Evolutionary conservation across 2,329 filamentous ascomycete genomes (phyloP).

Genomic region (Diaporthe vaccinii): DNA sequence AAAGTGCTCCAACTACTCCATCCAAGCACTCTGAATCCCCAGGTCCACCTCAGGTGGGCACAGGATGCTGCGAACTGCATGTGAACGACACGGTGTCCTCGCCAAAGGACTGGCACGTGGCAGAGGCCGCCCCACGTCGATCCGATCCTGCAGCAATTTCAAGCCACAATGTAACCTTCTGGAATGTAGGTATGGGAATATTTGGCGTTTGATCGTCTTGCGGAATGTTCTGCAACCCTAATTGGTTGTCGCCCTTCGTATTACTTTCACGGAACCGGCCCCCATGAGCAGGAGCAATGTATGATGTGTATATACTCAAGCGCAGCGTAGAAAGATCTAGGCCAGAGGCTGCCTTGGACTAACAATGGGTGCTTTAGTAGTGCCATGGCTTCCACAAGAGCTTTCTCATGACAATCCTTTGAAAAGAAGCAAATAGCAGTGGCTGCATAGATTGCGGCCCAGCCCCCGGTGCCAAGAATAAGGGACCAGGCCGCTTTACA

Average conservation of each 20-base stretch:
- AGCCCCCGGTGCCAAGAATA: not conserved
- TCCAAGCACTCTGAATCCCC: not conserved
- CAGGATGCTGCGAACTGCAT: not conserved
- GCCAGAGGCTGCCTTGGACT: no score
- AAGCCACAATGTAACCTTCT: conserved; percentile 17
- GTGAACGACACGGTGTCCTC: not conserved
- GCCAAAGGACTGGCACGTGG: conserved; percentile 4
- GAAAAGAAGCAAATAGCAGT: not conserved
- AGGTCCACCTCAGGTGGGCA: not conserved
- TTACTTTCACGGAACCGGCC: not conserved
- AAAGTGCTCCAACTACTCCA: not conserved
- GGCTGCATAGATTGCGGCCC: not conserved
- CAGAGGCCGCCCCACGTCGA: not conserved
- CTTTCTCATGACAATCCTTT: not conserved
- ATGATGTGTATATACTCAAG: not conserved
- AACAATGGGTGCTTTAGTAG: not conserved
- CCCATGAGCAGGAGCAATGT: no score
- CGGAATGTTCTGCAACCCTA: not conserved
- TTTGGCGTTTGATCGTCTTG: not conserved
- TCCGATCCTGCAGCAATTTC: not conserved
- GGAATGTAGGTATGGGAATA: not conserved
- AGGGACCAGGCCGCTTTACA: not conserved
- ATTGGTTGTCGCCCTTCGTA: not conserved
- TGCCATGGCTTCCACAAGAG: not conserved
- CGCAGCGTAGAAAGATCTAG: no score